Evolutionary conservation across 108 stramenopile species (phyloP).

Genomic region (Fragilaria radians): DNA sequence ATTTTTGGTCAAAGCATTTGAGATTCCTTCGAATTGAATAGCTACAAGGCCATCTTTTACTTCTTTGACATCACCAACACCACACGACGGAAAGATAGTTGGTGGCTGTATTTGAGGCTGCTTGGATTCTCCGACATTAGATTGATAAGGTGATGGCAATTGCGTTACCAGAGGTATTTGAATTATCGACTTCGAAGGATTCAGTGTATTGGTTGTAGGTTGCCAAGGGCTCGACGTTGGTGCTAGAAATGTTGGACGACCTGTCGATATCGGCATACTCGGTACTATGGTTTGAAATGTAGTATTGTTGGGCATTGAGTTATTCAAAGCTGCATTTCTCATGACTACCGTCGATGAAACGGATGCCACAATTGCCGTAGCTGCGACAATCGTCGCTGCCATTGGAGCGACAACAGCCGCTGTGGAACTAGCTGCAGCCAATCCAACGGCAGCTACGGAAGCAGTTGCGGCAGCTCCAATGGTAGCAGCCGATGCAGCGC

Average conservation of each 20-base stretch:
- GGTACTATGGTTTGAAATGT: too few species aligned
- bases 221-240: too few species aligned
- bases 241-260: too few species aligned
- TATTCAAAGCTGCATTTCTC: too few species aligned
- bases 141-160: not conserved
- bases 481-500: not conserved
- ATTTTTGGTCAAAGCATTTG: not conserved
- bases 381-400: not conserved
- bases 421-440: not conserved
- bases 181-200: not conserved
- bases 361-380: not conserved
- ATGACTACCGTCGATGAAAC: not conserved
- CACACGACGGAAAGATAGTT: not conserved
- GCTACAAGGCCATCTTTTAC: too few species aligned
- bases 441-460: too few species aligned
- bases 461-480: not conserved
- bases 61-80: not conserved
- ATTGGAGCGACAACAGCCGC: not conserved
- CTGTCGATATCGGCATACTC: too few species aligned
- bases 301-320: too few species aligned
- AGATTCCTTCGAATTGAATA: not conserved
- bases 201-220: too few species aligned
- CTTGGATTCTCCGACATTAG: not conserved
- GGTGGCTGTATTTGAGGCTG: not conserved
- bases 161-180: not conserved